phyloP scores from a whole-genome alignment of 2,329 filamentous ascomycete species.

The Penicillium fuscoglaucum region DNA sequence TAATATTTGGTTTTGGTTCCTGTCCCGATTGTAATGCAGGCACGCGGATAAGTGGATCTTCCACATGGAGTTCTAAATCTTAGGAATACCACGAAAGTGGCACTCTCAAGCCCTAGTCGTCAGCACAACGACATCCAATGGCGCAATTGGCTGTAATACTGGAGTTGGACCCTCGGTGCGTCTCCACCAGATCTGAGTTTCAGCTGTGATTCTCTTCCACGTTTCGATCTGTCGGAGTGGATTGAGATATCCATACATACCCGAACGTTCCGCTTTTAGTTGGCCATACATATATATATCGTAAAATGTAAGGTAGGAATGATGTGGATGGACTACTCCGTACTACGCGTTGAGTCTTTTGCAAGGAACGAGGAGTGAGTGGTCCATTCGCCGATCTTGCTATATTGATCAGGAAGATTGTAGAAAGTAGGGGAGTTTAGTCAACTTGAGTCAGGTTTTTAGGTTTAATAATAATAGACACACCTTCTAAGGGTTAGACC shows the following conservation, averaged over 20 bases:
- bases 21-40: background rate
- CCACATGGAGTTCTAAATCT: background rate
- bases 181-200: slow-evolving; percentile 3
- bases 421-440: background rate
- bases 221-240: background rate
- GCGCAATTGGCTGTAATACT: background rate
- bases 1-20: background rate
- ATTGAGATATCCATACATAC: background rate
- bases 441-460: background rate
- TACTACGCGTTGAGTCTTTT: background rate
- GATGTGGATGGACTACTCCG: background rate
- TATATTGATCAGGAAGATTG: background rate
- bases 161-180: background rate
- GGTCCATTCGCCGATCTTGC: background rate
- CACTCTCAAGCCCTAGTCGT: background rate
- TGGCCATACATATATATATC: background rate
- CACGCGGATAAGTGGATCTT: background rate
- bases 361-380: background rate
- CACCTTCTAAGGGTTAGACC: background rate
- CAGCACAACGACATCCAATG: background rate
- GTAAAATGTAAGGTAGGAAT: background rate
- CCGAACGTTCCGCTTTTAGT: background rate
- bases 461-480: background rate
- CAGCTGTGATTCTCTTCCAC: background rate
- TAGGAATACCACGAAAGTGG: background rate